phyloP scores from a whole-genome alignment of 352 stramenopile genomes.

The Globisporangium irregulare region DNA sequence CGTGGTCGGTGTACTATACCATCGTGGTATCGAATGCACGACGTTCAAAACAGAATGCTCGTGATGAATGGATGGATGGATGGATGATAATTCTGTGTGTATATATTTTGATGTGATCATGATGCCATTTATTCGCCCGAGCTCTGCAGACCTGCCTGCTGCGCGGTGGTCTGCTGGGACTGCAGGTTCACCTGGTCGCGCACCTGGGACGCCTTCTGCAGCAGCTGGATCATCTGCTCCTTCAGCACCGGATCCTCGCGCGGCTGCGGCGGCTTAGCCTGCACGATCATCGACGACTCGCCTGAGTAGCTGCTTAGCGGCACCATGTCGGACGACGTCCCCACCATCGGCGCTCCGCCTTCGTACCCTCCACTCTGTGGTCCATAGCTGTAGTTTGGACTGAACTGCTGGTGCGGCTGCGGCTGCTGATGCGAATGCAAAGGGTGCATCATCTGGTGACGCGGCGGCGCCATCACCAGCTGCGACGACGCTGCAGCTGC shows the following conservation, averaged over 20 bases:
- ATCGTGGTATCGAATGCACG: background rate
- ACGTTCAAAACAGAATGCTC: background rate
- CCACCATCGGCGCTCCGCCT: background rate
- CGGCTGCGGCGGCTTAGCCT: slow-evolving; percentile 24
- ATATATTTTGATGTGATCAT: slow-evolving; percentile 5
- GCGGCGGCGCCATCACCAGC: slow-evolving; percentile 34
- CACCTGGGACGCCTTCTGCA: slow-evolving; percentile 80
- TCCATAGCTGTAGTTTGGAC: slow-evolving; percentile 5
- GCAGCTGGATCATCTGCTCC: slow-evolving; percentile 84
- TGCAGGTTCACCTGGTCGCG: slow-evolving; percentile 69
- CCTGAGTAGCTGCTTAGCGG: slow-evolving; percentile 51
- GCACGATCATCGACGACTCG: slow-evolving; percentile 48
- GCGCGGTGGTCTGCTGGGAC: slow-evolving; percentile 44
- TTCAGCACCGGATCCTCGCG: slow-evolving; percentile 76
- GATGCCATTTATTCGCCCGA: slow-evolving; percentile 50
- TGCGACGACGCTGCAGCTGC: slow-evolving; percentile 40
- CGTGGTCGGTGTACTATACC: background rate
- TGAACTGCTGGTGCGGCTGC: slow-evolving; percentile 15
- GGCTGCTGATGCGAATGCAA: slow-evolving; percentile 11
- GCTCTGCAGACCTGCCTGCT: slow-evolving; percentile 68
- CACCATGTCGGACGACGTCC: slow-evolving; percentile 64
- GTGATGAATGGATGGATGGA: background rate
- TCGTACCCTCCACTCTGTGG: background rate
- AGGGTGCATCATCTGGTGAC: slow-evolving; percentile 17
- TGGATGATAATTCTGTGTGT: background rate